phyloP scores from a whole-genome alignment of 1,284 basidiomycete species.

The Austroboletus niveus region DNA sequence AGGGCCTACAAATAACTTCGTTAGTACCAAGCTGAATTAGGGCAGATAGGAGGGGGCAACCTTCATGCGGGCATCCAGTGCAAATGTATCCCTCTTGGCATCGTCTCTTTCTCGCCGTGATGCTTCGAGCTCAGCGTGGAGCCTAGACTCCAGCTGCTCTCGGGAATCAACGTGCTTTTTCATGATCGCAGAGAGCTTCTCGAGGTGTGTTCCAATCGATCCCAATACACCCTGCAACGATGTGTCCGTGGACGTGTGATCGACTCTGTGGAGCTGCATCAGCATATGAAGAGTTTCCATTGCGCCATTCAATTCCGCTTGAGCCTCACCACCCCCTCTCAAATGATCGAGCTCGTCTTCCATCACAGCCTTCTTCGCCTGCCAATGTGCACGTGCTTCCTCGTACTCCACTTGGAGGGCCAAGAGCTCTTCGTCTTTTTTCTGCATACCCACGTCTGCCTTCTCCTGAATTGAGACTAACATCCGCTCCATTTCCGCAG shows the following conservation, averaged over 20 bases:
- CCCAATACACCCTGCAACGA: conserved; percentile 51
- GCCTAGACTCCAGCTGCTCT: conserved; percentile 50
- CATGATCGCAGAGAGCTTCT: conserved; percentile 48
- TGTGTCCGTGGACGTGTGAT: conserved; percentile 47
- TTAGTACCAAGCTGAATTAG: conserved; percentile 6
- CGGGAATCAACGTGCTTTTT: conserved; percentile 48
- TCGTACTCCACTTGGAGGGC: conserved; percentile 52
- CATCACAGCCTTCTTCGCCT: conserved; percentile 49
- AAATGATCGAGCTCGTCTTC: conserved; percentile 50
- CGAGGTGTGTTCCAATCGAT: conserved; percentile 55
- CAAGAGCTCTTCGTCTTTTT: conserved; percentile 49
- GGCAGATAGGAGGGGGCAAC: conserved; percentile 29
- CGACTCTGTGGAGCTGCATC: conserved; percentile 53
- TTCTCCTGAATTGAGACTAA: conserved; percentile 37
- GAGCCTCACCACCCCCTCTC: conserved; percentile 32
- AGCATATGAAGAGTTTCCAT: conserved; percentile 46
- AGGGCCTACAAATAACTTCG: conserved; percentile 17
- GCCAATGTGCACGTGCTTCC: conserved; percentile 53
- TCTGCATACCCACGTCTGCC: conserved; percentile 37
- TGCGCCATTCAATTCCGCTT: conserved; percentile 49
- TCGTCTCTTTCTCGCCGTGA: conserved; percentile 55
- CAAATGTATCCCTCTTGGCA: conserved; percentile 44
- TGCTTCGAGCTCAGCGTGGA: conserved; percentile 57
- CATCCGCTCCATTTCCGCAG: conserved; percentile 39
- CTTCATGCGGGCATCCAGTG: conserved; percentile 45